Conservation (phyloP, 2,329 filamentous ascomycete species). For the Parascedosporium putredinis region DNA sequence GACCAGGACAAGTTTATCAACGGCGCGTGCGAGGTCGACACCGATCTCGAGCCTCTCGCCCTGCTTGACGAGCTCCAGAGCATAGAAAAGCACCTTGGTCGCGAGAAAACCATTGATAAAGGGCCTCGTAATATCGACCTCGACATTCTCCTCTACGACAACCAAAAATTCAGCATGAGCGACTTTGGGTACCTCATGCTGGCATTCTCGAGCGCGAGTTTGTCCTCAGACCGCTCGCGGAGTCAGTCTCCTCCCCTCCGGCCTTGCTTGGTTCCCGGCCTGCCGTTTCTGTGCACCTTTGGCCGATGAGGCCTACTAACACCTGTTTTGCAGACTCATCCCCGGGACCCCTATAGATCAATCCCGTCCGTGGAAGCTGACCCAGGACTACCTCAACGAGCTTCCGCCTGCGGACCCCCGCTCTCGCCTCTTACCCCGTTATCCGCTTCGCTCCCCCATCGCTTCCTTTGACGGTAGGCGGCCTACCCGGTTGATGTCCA, state of each 20-base stretch:
- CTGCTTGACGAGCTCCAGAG: slow-evolving; percentile 73
- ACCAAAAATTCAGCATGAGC: slow-evolving; percentile 54
- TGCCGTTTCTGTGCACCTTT: too few relatives aligned
- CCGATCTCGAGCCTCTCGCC: slow-evolving; percentile 60
- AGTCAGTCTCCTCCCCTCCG: slow-evolving; percentile 37
- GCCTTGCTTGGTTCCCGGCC: neutral
- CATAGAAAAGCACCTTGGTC: slow-evolving; percentile 71
- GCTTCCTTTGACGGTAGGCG: slow-evolving; percentile 47
- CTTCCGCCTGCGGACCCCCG: slow-evolving; percentile 37
- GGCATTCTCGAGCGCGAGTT: slow-evolving; percentile 88
- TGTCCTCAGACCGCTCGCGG: slow-evolving; percentile 75
- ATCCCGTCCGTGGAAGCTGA: slow-evolving; percentile 47
- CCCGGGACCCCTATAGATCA: slow-evolving; percentile 42
- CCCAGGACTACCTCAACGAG: slow-evolving; percentile 50
- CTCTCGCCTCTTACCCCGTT: slow-evolving; percentile 52
- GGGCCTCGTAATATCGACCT: slow-evolving; percentile 91
- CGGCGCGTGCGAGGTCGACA: slow-evolving; percentile 84
- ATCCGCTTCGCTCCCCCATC: slow-evolving; percentile 36
- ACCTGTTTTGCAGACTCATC: slow-evolving; percentile 33
- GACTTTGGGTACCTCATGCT: slow-evolving; percentile 75
- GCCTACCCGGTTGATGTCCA: slow-evolving; percentile 77
- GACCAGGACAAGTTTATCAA: slow-evolving; percentile 87
- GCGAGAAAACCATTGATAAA: slow-evolving; percentile 81
- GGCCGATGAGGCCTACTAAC: neutral
- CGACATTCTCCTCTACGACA: slow-evolving; percentile 77